These are phyloP conservation scores for Geotrichum aggregatum DNA, from an alignment of 1,139 yeast species.

Conservation along the genomic window DNA sequence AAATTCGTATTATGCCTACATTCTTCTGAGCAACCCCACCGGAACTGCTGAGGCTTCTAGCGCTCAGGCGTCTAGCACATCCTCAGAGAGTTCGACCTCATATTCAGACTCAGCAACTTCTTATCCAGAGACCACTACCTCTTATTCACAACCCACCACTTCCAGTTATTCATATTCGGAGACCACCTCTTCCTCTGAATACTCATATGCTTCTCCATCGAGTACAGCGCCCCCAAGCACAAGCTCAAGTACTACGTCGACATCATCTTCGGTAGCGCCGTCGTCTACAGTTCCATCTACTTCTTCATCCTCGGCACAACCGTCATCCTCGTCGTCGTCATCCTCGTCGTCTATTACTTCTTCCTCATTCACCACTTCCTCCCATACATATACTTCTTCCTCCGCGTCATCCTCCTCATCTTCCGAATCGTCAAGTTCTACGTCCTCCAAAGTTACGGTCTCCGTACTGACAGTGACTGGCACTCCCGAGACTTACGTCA, in stretches of 20 bases:
- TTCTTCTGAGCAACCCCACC: conserved; percentile 40
- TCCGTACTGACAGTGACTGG: conserved; percentile 30
- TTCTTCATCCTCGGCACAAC: conserved; percentile 22
- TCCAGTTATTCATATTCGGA: too few relatives aligned
- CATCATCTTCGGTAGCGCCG: conserved; percentile 7
- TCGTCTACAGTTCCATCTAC: conserved; percentile 35
- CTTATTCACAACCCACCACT: too few relatives aligned
- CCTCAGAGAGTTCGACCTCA: conserved; percentile 2
- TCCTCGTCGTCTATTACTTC: not conserved
- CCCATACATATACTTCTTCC: conserved; percentile 13
- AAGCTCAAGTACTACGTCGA: not conserved
- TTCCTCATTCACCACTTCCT: conserved; percentile 26
- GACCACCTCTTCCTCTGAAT: conserved; percentile 5
- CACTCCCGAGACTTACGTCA: conserved; percentile 24
- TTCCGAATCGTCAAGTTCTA: not conserved
- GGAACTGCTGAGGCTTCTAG: conserved; percentile 27
- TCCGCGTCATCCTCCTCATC: conserved; percentile 6
- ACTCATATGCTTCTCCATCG: too few relatives aligned
- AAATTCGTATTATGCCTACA: conserved; percentile 44
- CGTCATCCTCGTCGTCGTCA: not conserved
- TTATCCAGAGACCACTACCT: conserved; percentile 5
- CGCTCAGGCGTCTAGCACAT: conserved; percentile 10
- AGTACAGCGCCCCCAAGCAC: not conserved
- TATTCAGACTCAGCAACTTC: conserved; percentile 4
- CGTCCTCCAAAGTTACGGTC: conserved; percentile 19